These are phyloP conservation scores for Oleoguttula mirabilis DNA, from an alignment of 495 filamentous ascomycete species.

Conservation along the genomic window DNA sequence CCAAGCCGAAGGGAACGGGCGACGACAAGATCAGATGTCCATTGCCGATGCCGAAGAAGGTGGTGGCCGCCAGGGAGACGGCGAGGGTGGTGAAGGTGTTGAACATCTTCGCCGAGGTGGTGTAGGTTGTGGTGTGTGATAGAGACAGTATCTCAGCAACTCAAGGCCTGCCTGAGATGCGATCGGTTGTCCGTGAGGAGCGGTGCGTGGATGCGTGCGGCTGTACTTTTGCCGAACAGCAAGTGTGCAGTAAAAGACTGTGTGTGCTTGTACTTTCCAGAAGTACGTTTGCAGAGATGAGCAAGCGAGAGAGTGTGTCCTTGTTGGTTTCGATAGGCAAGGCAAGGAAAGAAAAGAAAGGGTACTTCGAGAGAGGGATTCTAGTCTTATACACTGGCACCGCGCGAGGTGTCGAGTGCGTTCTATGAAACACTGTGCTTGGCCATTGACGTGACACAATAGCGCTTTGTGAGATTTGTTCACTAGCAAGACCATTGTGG, in stretches of 20 bases:
- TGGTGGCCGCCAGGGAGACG: constrained; percentile 15
- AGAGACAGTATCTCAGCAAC: no score
- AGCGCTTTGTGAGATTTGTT: no score
- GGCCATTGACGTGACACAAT: not conserved
- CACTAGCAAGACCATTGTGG: no score
- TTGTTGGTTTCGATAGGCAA: not conserved
- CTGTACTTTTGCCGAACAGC: no score
- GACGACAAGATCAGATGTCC: constrained; percentile 62
- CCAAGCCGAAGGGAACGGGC: constrained; percentile 52
- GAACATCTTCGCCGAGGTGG: constrained; percentile 3
- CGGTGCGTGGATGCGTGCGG: no score
- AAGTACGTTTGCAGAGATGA: not conserved
- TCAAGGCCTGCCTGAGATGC: no score
- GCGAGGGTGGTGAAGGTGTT: constrained; percentile 1
- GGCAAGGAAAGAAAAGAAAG: not conserved
- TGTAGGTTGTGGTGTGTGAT: not conserved
- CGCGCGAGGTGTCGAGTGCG: not conserved
- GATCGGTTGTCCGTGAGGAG: no score
- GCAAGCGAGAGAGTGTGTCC: no score
- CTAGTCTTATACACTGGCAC: not conserved
- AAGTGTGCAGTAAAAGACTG: no score
- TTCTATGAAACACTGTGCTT: not conserved
- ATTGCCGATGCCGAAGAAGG: constrained; percentile 36
- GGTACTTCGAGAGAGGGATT: not conserved
- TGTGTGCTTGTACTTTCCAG: no score